phyloP scores from a whole-genome alignment of 1,139 yeast species.

The Geotrichum aggregatum region DNA sequence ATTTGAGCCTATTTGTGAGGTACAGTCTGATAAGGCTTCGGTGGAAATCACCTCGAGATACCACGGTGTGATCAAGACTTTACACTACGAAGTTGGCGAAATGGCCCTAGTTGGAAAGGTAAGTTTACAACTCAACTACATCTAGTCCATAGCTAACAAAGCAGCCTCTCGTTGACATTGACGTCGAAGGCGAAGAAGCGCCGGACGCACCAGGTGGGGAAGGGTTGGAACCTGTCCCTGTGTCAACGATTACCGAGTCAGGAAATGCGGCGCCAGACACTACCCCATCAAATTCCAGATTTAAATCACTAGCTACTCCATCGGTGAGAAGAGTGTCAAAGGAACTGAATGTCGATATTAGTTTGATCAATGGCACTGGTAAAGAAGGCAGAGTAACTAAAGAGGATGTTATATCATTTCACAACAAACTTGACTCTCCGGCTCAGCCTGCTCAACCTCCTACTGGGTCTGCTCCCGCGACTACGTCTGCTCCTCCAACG shows the following conservation, averaged over 20 bases:
- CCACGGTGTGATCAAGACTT: slow-evolving; percentile 35
- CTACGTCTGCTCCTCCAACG: slow-evolving; percentile 10
- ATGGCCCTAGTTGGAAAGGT: slow-evolving; percentile 38
- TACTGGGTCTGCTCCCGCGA: slow-evolving; percentile 13
- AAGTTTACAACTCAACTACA: background rate
- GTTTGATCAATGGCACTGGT: slow-evolving; percentile 34
- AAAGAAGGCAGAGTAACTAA: slow-evolving; percentile 39
- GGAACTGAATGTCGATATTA: slow-evolving; percentile 33
- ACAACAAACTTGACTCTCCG: background rate
- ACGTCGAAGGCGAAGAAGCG: slow-evolving; percentile 26
- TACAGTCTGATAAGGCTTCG: slow-evolving; percentile 39
- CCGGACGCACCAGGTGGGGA: slow-evolving; percentile 6
- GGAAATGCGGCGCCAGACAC: slow-evolving; percentile 6
- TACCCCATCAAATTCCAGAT: slow-evolving; percentile 7
- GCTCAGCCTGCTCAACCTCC: slow-evolving; percentile 9
- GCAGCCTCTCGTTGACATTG: slow-evolving; percentile 36
- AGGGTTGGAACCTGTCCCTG: slow-evolving; percentile 4
- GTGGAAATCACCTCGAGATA: slow-evolving; percentile 40
- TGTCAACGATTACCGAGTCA: background rate
- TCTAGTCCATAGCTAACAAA: background rate
- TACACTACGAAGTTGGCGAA: slow-evolving; percentile 38
- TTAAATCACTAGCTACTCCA: slow-evolving; percentile 36
- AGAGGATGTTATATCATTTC: slow-evolving; percentile 34
- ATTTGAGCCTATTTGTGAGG: slow-evolving; percentile 40
- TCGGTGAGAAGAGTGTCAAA: slow-evolving; percentile 37